phyloP scores from a whole-genome alignment of 768 basidiomycete genomes.

The Podaxis carcinomalis region DNA sequence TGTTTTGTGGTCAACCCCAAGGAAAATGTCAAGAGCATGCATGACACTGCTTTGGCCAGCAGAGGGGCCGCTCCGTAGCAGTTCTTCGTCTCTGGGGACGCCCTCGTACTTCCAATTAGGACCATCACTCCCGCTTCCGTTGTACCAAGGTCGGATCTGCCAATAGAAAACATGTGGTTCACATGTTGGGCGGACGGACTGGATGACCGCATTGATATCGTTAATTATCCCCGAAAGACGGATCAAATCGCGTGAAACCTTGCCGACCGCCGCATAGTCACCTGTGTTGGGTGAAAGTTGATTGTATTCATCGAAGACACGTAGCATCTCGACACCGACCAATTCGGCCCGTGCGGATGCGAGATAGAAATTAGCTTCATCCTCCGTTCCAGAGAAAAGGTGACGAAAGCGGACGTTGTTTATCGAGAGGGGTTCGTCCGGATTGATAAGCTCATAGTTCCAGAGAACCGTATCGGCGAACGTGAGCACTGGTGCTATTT shows the following conservation, averaged over 20 bases:
- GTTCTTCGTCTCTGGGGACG: slow-evolving; percentile 48
- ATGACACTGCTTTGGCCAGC: slow-evolving; percentile 94
- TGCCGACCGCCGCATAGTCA: slow-evolving; percentile 58
- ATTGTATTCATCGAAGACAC: slow-evolving; percentile 83
- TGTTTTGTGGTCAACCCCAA: slow-evolving; percentile 87
- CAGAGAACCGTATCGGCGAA: slow-evolving; percentile 96
- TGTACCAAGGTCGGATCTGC: slow-evolving; percentile 89
- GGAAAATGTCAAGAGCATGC: slow-evolving; percentile 80
- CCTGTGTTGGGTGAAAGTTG: slow-evolving; percentile 60
- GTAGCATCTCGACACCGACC: slow-evolving; percentile 80
- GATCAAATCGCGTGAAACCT: slow-evolving; percentile 68
- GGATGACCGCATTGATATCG: slow-evolving; percentile 66
- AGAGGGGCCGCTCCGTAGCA: slow-evolving; percentile 82
- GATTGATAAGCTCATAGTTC: slow-evolving; percentile 72
- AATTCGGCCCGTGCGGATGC: slow-evolving; percentile 83
- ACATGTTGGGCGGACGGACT: slow-evolving; percentile 63
- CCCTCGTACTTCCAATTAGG: slow-evolving; percentile 79
- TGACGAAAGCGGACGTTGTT: slow-evolving; percentile 74
- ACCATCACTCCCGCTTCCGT: slow-evolving; percentile 68
- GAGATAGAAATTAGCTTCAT: slow-evolving; percentile 84
- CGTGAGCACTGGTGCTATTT: slow-evolving; percentile 91
- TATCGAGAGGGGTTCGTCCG: slow-evolving; percentile 51
- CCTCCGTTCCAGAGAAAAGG: slow-evolving; percentile 79
- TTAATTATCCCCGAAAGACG: slow-evolving; percentile 68
- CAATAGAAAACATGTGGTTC: slow-evolving; percentile 89